Evolutionary conservation across 495 filamentous ascomycete genomes (phyloP).

Genomic region (Podospora conica): DNA sequence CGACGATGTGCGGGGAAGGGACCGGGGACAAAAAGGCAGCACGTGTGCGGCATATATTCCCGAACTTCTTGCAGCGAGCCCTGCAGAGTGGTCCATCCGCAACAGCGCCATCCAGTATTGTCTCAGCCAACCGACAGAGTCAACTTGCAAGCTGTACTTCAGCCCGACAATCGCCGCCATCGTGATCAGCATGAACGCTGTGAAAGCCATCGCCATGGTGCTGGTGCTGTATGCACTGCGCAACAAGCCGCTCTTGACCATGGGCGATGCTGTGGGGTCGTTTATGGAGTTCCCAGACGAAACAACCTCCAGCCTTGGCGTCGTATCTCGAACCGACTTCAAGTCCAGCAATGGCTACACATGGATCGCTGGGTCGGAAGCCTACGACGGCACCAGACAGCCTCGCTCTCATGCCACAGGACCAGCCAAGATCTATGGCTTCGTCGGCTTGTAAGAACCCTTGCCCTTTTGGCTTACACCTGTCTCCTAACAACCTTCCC

Average conservation of each 20-base stretch:
- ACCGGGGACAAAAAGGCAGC: too few relatives aligned
- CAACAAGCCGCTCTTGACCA: conserved; percentile 37
- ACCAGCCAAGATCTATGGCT: too few relatives aligned
- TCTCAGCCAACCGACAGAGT: conserved; percentile 26
- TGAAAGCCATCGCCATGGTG: conserved; percentile 29
- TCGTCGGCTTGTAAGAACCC: too few relatives aligned
- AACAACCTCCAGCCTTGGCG: conserved; percentile 23
- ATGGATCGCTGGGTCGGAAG: too few relatives aligned
- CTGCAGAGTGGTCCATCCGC: conserved; percentile 8
- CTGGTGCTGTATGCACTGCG: conserved; percentile 11
- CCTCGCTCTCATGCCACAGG: too few relatives aligned
- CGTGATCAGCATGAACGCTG: conserved; percentile 32
- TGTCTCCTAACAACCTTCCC: too few relatives aligned
- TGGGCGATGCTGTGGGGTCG: conserved; percentile 48
- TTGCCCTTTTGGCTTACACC: too few relatives aligned
- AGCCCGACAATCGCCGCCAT: conserved; percentile 33
- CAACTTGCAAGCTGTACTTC: conserved; percentile 42
- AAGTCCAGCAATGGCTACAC: too few relatives aligned
- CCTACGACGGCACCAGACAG: too few relatives aligned
- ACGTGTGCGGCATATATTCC: background rate
- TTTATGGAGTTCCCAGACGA: conserved; percentile 41
- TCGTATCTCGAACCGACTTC: conserved; percentile 2
- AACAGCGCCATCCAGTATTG: conserved; percentile 32
- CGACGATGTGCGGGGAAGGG: too few relatives aligned
- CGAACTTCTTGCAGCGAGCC: background rate